These are phyloP conservation scores for Acorus gramineus DNA, from an alignment of 106 monocot genomes.

Conservation along the genomic window DNA sequence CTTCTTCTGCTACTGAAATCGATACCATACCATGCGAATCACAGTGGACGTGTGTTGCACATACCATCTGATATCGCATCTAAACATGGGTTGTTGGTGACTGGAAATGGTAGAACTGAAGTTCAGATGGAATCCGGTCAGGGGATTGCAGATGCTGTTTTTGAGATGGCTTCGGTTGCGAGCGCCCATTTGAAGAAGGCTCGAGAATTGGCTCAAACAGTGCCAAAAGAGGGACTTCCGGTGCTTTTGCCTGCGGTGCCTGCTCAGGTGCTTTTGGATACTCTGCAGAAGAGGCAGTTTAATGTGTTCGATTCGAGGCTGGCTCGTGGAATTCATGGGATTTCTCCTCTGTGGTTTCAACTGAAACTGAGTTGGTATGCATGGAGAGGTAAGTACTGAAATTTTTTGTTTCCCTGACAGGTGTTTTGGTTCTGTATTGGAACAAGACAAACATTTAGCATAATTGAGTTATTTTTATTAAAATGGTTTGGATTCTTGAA, in stretches of 20 bases:
- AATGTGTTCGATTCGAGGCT: constrained; percentile 92
- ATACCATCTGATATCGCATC: constrained; percentile 63
- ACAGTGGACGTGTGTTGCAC: constrained; percentile 43
- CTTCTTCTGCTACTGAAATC: constrained; percentile 74
- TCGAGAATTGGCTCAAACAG: constrained; percentile 34
- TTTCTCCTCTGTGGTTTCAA: constrained; percentile 86
- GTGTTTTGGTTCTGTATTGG: too few species aligned
- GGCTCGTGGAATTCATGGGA: constrained; percentile 49
- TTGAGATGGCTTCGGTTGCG: constrained; percentile 67
- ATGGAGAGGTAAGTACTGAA: constrained; percentile 58
- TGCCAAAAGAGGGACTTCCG: constrained; percentile 46
- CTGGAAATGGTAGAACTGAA: constrained; percentile 22
- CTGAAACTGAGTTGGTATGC: constrained; percentile 85
- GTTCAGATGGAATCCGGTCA: constrained; percentile 48
- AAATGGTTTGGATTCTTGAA: too few species aligned
- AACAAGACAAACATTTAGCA: too few species aligned
- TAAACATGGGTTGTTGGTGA: constrained; percentile 48
- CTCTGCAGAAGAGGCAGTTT: constrained; percentile 39
- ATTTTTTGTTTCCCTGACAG: too few species aligned
- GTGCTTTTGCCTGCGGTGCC: constrained; percentile 76
- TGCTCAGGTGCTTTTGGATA: constrained; percentile 63
- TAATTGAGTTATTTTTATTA: too few species aligned
- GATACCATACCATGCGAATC: constrained; percentile 59
- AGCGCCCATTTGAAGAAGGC: constrained; percentile 61
- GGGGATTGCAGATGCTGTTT: constrained; percentile 48